Base-by-base conservation (phyloP, 1,284 basidiomycete species). In the Lentinus polychrous region DNA sequence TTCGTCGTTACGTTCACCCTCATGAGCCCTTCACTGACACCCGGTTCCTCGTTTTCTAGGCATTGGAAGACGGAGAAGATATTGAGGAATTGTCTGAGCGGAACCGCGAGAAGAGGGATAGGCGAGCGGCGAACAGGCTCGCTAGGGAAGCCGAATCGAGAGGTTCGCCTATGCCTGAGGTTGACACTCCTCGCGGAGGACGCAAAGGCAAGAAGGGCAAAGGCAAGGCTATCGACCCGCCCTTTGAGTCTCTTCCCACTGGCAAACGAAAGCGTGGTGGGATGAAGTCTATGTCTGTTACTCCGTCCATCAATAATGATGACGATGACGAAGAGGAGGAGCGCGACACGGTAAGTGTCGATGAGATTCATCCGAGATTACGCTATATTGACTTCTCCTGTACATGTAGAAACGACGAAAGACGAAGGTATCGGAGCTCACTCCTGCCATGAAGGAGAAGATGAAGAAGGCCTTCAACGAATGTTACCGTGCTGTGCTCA, bases 1-100 rank as follows among this genome's bases (percentile, higher is more conserved):
- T 20, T 43, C 36, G 44, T 37, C 22, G 37, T n/a, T 18, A 27
- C 18, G 47, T n/a, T n/a, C n/a, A n/a, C n/a, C n/a, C n/a, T n/a
- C n/a, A n/a, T n/a, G n/a, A n/a, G n/a, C n/a, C n/a, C n/a, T n/a
- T n/a, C n/a, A n/a, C n/a, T n/a, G n/a, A n/a, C n/a, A n/a, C n/a
- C n/a, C n/a, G n/a, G n/a, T n/a, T n/a, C n/a, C n/a, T 27, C 27
- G 48, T 6, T 49, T 45, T 31, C 18, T 48, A 85, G 81, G 91
- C 92, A 32, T 68, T 96, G 47, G 90, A 92, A 61, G 90, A 92
- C 34, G 90, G 89, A 35, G 89, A 92, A 60, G 92, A 95, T 62
- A 67, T 94, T 15, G 80, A 90, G 48, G 86, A 91, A 60, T 67
- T 89, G 36, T 73, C 76, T 2, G 86, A 87, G 52, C 75, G 72